Evolutionary conservation across 2,329 filamentous ascomycete species (phyloP).

Genomic region (Zopfia rhizophila): DNA sequence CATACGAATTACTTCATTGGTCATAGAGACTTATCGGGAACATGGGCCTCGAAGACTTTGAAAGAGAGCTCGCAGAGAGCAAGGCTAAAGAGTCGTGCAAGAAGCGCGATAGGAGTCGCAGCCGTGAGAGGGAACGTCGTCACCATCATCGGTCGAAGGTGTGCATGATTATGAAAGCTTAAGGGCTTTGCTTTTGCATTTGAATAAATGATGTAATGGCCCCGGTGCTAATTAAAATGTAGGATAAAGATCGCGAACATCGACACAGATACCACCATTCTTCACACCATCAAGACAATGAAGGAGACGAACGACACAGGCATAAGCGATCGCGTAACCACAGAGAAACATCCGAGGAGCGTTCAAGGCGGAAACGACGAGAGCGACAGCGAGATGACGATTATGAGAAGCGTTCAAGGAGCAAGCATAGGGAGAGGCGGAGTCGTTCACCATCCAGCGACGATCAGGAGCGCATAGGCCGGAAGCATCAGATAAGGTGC

Average conservation of each 20-base stretch:
- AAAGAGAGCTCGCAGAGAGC: slow-evolving; percentile 76
- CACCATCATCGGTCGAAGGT: slow-evolving; percentile 42
- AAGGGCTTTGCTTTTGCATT: slow-evolving; percentile 1
- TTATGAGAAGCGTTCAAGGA: slow-evolving; percentile 48
- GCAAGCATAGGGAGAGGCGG: slow-evolving; percentile 40
- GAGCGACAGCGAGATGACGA: slow-evolving; percentile 50
- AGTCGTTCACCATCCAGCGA: slow-evolving; percentile 43
- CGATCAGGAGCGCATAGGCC: slow-evolving; percentile 44
- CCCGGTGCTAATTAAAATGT: not conserved
- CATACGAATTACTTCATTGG: no score
- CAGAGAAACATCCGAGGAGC: slow-evolving; percentile 50
- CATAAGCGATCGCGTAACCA: slow-evolving; percentile 73
- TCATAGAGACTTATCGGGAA: no score
- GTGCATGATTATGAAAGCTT: slow-evolving; percentile 6
- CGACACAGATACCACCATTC: slow-evolving; percentile 57
- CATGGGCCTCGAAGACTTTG: slow-evolving; percentile 78
- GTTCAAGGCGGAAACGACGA: slow-evolving; percentile 57
- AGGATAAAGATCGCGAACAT: slow-evolving; percentile 52
- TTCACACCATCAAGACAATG: slow-evolving; percentile 62
- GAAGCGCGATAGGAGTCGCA: slow-evolving; percentile 57
- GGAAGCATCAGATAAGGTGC: slow-evolving; percentile 47
- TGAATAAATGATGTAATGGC: not conserved
- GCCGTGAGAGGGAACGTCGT: slow-evolving; percentile 41
- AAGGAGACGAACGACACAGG: slow-evolving; percentile 60
- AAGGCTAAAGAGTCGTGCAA: slow-evolving; percentile 65